A percentile compares a stretch with the other conserved stretches of the same genome.
These are phyloP conservation scores for Russula griseocarnosa DNA, from an alignment of 768 basidiomycete genomes.

Conservation along the genomic window DNA sequence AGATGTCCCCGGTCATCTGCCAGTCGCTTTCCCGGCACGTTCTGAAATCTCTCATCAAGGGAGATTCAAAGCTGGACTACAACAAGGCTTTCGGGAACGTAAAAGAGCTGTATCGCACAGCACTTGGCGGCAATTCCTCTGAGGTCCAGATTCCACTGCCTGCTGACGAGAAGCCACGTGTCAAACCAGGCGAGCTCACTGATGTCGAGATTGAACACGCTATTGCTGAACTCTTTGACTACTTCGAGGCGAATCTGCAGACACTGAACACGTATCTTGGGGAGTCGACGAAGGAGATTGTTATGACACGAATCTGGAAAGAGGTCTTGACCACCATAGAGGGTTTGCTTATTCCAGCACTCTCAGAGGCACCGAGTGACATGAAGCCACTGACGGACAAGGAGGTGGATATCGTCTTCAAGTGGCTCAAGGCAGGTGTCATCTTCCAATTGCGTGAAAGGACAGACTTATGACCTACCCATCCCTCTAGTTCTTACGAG, in stretches of 20 bases:
- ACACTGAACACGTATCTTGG: constrained; percentile 86
- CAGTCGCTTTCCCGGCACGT: constrained; percentile 77
- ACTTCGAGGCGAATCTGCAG: constrained; percentile 90
- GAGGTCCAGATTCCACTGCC: constrained; percentile 81
- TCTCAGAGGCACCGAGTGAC: constrained; percentile 80
- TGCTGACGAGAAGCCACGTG: constrained; percentile 66
- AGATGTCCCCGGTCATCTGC: constrained; percentile 94
- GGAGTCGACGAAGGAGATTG: constrained; percentile 80
- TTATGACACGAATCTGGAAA: constrained; percentile 95
- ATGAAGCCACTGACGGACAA: constrained; percentile 92
- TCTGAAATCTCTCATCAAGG: constrained; percentile 74
- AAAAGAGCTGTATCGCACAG: constrained; percentile 77
- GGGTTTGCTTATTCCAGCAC: constrained; percentile 81
- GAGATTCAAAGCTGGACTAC: constrained; percentile 65
- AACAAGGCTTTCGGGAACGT: constrained; percentile 85
- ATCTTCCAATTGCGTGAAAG: neutral
- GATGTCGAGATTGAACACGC: constrained; percentile 95
- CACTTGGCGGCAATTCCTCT: constrained; percentile 56
- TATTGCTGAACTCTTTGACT: constrained; percentile 88
- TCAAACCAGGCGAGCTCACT: constrained; percentile 74
- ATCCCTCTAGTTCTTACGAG: constrained; percentile 69
- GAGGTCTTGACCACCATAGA: constrained; percentile 86
- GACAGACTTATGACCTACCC: constrained; percentile 12
- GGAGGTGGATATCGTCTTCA: constrained; percentile 98
- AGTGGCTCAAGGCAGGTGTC: constrained; percentile 83